These are phyloP conservation scores for Malus orientalis DNA, from an alignment of 306 rosid species.

Conservation along the genomic window DNA sequence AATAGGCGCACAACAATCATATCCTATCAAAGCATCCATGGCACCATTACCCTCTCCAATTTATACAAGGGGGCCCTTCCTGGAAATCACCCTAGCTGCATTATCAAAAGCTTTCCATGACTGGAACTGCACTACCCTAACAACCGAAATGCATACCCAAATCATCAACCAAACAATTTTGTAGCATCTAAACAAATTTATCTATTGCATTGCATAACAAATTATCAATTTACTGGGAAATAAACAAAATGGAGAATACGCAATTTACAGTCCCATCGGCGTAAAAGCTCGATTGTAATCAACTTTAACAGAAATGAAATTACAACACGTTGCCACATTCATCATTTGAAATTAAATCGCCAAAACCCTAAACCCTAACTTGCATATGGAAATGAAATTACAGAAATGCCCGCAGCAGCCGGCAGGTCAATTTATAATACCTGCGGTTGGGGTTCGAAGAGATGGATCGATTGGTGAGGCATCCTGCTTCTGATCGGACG, in stretches of 20 bases:
- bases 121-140: slow-evolving; percentile 71
- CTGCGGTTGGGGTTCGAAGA: slow-evolving; percentile 18
- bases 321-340: not conserved
- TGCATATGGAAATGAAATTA: not conserved
- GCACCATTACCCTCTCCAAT: slow-evolving; percentile 63
- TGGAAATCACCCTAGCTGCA: slow-evolving; percentile 25
- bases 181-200: not conserved
- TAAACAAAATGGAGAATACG: not conserved
- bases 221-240: not conserved
- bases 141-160: not conserved
- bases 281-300: slow-evolving; percentile 37
- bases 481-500: not conserved
- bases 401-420: not conserved
- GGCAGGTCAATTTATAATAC: slow-evolving; percentile 11
- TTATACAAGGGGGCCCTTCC: slow-evolving; percentile 42
- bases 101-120: slow-evolving; percentile 22
- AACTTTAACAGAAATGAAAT: slow-evolving; percentile 21
- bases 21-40: slow-evolving; percentile 3
- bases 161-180: not conserved
- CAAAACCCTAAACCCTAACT: not conserved
- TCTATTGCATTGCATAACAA: not conserved
- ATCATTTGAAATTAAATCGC: not conserved
- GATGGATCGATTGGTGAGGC: slow-evolving; percentile 18
- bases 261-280: slow-evolving; percentile 46
- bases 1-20: not conserved